Conservation (phyloP, 2,329 filamentous ascomycete species). For the Alternaria alternata region DNA sequence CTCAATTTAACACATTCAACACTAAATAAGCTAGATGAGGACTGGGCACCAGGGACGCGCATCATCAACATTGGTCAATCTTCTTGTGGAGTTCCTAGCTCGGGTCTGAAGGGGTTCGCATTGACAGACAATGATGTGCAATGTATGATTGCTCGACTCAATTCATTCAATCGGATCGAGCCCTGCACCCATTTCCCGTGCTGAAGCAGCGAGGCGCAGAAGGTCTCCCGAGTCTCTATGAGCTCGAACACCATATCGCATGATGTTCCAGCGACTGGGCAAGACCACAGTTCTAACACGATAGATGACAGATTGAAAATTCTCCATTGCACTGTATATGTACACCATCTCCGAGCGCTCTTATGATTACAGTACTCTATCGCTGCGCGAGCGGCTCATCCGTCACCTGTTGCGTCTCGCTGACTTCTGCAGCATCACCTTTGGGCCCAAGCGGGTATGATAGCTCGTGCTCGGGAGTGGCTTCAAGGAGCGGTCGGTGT, state of each 20-base stretch:
- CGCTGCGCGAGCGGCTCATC: constrained; percentile 68
- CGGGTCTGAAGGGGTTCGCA: background rate
- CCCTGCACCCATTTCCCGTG: too few species aligned
- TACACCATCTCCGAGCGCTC: constrained; percentile 25
- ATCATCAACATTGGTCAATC: background rate
- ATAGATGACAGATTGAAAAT: background rate
- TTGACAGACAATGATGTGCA: background rate
- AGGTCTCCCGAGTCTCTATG: background rate
- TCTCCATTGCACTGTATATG: constrained; percentile 33
- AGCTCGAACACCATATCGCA: background rate
- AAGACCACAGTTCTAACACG: background rate
- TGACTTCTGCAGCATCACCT: constrained; percentile 66
- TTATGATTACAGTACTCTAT: constrained; percentile 42
- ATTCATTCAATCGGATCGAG: too few species aligned
- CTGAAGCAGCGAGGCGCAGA: background rate
- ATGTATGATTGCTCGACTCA: too few species aligned
- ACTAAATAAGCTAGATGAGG: background rate
- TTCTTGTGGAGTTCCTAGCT: background rate
- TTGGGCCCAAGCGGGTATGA: constrained; percentile 79
- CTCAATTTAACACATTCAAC: too few species aligned
- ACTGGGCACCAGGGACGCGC: background rate
- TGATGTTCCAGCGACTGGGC: background rate
- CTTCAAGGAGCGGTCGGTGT: constrained; percentile 83
- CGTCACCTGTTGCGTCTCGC: constrained; percentile 66
- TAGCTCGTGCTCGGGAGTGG: constrained; percentile 77